Conservation (phyloP, 2,329 filamentous ascomycete genomes). For the Stachybotrys echinatus region DNA sequence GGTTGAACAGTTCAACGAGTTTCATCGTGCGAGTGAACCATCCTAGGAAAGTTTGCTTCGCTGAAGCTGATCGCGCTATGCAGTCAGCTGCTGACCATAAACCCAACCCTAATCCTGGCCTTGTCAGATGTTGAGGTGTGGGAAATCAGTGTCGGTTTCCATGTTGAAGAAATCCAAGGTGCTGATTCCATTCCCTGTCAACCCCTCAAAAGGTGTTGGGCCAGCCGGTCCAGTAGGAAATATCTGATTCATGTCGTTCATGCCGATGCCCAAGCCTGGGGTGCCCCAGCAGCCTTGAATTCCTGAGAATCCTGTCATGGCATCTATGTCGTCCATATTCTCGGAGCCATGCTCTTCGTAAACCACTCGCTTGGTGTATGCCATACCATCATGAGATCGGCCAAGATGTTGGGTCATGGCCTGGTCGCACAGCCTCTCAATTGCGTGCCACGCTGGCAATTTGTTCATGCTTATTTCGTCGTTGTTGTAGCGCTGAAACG, state of each 20-base stretch:
- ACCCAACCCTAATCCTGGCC: too few species aligned
- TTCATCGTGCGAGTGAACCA: too few species aligned
- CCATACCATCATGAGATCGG: slow-evolving; percentile 6
- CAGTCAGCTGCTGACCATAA: too few species aligned
- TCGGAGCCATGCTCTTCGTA: slow-evolving; percentile 13
- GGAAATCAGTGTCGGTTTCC: slow-evolving; percentile 8
- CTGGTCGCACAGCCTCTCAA: slow-evolving; percentile 10
- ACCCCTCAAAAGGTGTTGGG: neutral
- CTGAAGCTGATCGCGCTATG: too few species aligned
- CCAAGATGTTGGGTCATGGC: slow-evolving; percentile 7
- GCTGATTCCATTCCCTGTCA: slow-evolving; percentile 3
- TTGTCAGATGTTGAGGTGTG: slow-evolving; percentile 6
- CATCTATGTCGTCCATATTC: slow-evolving; percentile 4
- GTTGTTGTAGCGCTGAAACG: slow-evolving; percentile 11
- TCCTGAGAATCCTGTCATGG: neutral
- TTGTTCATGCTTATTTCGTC: slow-evolving; percentile 10
- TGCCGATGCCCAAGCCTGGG: slow-evolving; percentile 4
- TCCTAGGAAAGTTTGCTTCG: too few species aligned
- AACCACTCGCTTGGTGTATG: slow-evolving; percentile 10
- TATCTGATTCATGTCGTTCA: slow-evolving; percentile 2
- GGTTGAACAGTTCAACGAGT: too few species aligned
- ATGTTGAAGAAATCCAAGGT: slow-evolving; percentile 9
- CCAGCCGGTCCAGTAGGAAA: neutral
- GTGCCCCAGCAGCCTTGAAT: neutral
- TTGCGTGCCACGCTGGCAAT: slow-evolving; percentile 8